Percentiles rank a stretch among this genome's conserved stretches.
These are phyloP conservation scores for Ochetophila trinervis DNA, from an alignment of 306 rosid species.

Conservation along the genomic window DNA sequence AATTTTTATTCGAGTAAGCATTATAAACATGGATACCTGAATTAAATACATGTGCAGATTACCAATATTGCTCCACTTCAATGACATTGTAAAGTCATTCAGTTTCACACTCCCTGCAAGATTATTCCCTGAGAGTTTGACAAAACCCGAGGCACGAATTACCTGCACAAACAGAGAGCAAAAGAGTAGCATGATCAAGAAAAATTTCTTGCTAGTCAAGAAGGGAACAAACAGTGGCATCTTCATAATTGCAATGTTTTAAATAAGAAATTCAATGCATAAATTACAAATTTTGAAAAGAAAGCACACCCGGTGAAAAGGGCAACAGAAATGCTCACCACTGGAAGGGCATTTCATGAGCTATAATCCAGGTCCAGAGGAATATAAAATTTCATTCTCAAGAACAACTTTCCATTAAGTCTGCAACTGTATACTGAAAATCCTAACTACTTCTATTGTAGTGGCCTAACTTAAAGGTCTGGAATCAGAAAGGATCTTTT, in stretches of 20 bases:
- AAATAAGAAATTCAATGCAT: neutral
- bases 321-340: too few species aligned
- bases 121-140: slow-evolving; percentile 65
- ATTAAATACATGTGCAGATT: slow-evolving; percentile 67
- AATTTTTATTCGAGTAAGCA: neutral
- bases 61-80: slow-evolving; percentile 87
- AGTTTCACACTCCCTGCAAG: slow-evolving; percentile 55
- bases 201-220: neutral
- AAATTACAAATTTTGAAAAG: too few species aligned
- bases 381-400: too few species aligned
- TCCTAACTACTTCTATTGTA: too few species aligned
- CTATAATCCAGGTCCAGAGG: too few species aligned
- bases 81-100: slow-evolving; percentile 62
- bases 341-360: too few species aligned
- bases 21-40: slow-evolving; percentile 49
- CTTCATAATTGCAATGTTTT: neutral
- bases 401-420: too few species aligned
- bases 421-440: too few species aligned
- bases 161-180: slow-evolving; percentile 43
- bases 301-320: too few species aligned
- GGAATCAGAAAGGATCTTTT: too few species aligned
- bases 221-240: too few species aligned
- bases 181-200: neutral
- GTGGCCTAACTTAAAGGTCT: too few species aligned
- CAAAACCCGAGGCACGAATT: slow-evolving; percentile 56